These are phyloP conservation scores for Fraxinus latifolia DNA, from an alignment of 305 asterid species.

Conservation along the genomic window DNA sequence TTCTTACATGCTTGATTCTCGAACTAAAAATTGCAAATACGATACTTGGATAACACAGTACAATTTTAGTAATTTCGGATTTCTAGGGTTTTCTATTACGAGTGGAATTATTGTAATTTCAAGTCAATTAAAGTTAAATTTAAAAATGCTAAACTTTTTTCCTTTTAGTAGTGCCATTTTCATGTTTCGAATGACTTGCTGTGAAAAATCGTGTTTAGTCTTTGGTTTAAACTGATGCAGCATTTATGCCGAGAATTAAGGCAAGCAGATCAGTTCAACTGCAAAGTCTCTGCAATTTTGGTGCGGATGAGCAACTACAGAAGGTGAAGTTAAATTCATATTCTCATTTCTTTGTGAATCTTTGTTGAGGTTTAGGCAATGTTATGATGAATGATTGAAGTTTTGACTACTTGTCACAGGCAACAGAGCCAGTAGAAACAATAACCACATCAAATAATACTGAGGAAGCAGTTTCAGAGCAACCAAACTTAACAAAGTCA, in stretches of 20 bases:
- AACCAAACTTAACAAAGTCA: constrained; percentile 33
- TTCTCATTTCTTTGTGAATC: neutral
- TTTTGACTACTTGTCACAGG: constrained; percentile 34
- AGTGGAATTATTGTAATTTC: neutral
- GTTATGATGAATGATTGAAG: neutral
- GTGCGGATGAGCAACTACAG: constrained; percentile 42
- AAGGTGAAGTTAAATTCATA: constrained; percentile 38
- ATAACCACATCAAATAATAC: constrained; percentile 27
- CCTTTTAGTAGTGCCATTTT: neutral
- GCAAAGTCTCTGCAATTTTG: constrained; percentile 62
- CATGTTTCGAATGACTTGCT: constrained; percentile 4
- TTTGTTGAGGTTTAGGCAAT: neutral
- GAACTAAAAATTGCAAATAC: neutral
- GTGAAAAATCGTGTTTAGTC: constrained; percentile 23
- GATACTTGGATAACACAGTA: neutral
- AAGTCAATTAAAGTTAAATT: neutral
- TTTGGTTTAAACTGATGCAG: constrained; percentile 42
- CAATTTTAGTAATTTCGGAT: neutral
- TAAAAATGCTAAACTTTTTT: neutral
- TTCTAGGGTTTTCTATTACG: constrained; percentile 3
- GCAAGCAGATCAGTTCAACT: constrained; percentile 52
- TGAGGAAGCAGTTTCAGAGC: constrained; percentile 30
- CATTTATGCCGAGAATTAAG: constrained; percentile 77
- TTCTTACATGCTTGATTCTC: neutral
- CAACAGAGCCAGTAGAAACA: constrained; percentile 27